Evolutionary conservation across 805 yeast genomes (phyloP).

Genomic region (Wickerhamiella parazyma): DNA sequence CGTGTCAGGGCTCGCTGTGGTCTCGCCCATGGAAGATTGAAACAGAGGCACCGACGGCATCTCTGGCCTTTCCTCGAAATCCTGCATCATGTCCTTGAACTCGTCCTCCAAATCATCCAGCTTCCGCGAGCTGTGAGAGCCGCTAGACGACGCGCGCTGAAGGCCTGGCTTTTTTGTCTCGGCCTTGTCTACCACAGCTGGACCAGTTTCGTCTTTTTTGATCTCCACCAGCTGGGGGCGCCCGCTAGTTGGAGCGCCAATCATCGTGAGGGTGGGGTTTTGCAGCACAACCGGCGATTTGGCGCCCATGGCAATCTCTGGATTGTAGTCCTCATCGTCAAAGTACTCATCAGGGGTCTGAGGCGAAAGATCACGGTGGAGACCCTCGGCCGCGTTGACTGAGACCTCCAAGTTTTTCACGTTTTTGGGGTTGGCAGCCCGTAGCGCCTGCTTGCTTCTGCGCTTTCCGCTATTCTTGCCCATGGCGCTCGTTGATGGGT

Average conservation of each 20-base stretch:
- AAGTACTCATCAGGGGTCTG: constrained; percentile 5
- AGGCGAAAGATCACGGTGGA: background rate
- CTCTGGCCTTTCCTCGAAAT: background rate
- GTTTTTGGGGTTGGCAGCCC: background rate
- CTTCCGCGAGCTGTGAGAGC: constrained; percentile 1
- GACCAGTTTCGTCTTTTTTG: background rate
- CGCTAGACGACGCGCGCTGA: background rate
- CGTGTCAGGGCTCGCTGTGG: background rate
- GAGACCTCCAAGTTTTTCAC: background rate
- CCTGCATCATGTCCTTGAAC: background rate
- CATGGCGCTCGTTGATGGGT: background rate
- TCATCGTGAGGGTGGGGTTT: background rate
- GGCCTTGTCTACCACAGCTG: no score
- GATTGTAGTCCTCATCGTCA: constrained; percentile 3
- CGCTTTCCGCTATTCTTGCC: background rate
- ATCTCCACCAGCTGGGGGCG: constrained; percentile 8
- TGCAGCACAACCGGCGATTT: constrained; percentile 6
- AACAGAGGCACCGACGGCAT: background rate
- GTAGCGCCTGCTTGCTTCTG: background rate
- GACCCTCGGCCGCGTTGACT: background rate
- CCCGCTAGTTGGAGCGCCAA: background rate
- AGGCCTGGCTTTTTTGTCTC: background rate
- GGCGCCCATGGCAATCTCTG: constrained; percentile 7
- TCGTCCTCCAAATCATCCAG: constrained; percentile 8
- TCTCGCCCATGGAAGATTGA: background rate